Base-by-base conservation (phyloP, 164 flowering plant genomes). In the Nymphaea thermarum region DNA sequence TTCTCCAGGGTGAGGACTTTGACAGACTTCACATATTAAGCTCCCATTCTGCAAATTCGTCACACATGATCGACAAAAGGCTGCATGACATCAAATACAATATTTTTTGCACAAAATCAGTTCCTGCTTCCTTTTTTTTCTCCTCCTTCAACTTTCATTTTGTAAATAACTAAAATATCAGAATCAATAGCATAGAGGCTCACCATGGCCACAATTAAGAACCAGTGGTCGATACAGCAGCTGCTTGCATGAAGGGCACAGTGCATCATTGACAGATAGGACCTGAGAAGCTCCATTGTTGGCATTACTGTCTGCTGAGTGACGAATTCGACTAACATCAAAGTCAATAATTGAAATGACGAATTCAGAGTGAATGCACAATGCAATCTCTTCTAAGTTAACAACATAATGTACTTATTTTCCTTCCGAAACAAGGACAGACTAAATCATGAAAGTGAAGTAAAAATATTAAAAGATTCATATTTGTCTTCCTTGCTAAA, bases 121-220 rank as follows among this genome's bases (percentile, higher is more conserved):
- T 25, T 25, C 36, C 36, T 25, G 7, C 55, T 47, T 47, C 55
- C 55, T 47, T 5, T 45, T 25, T 60, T 43, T 71, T 11, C 62
- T 12, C 59, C 43, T n/a, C 5, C 1, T 25, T 25, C 36, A 25
- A 25, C 36, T 25, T 25, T 25, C 36, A 25, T 25, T 25, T 25
- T 25, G 36, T 1, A 25, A 62, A 42, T 10, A 36, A 67, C 16
- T 5, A 42, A 16, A 74, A 51, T 43, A 44, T 44, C 43, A 64
- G 17, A 61, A n/a, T 6, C 6, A 61, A 4, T 55, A 7, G 64
- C 64, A 47, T 47, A 47, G 53, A 51, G 62, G 43, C 65, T 74
- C 86, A 93, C 96, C 98, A 80, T 90, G 95, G 67, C 98, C 98
- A 80, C 98, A 93, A 67, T 93, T 90, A 68, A 93, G 89, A 83